Conservation (phyloP, 1,139 yeast genomes). For the Hemisphaericaspora xylanilytica region DNA sequence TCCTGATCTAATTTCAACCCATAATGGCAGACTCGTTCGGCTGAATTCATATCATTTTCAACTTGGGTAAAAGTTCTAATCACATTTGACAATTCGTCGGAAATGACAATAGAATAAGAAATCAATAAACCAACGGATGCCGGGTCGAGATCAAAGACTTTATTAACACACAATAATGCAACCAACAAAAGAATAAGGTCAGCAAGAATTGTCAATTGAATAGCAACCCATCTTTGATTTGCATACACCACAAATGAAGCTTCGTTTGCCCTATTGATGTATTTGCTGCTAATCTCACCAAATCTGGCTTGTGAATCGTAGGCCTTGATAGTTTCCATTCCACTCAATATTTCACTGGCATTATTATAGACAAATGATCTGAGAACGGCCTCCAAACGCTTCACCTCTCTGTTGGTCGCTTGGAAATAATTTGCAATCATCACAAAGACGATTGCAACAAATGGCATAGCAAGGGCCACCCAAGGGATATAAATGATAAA, state of each 20-base stretch:
- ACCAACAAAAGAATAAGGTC: conserved; percentile 44
- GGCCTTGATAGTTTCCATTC: conserved; percentile 68
- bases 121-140: conserved; percentile 71
- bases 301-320: conserved; percentile 53
- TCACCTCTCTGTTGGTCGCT: conserved; percentile 38
- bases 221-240: conserved; percentile 76
- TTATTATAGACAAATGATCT: conserved; percentile 50
- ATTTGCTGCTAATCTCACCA: conserved; percentile 43
- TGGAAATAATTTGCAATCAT: conserved; percentile 57
- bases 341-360: conserved; percentile 72
- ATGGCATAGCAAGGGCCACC: conserved; percentile 69
- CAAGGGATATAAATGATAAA: conserved; percentile 71
- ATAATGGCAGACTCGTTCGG: conserved; percentile 74
- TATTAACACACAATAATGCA: conserved; percentile 59
- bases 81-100: conserved; percentile 47
- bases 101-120: conserved; percentile 54
- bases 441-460: conserved; percentile 46
- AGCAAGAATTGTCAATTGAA: conserved; percentile 59
- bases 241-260: conserved; percentile 66
- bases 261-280: conserved; percentile 65
- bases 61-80: conserved; percentile 61
- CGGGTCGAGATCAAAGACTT: conserved; percentile 60
- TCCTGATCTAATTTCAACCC: conserved; percentile 49
- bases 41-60: conserved; percentile 82
- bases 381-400: conserved; percentile 42